Evolutionary conservation across 2,329 filamentous ascomycete species (phyloP).

Genomic region (Lasiodiplodia theobromae): DNA sequence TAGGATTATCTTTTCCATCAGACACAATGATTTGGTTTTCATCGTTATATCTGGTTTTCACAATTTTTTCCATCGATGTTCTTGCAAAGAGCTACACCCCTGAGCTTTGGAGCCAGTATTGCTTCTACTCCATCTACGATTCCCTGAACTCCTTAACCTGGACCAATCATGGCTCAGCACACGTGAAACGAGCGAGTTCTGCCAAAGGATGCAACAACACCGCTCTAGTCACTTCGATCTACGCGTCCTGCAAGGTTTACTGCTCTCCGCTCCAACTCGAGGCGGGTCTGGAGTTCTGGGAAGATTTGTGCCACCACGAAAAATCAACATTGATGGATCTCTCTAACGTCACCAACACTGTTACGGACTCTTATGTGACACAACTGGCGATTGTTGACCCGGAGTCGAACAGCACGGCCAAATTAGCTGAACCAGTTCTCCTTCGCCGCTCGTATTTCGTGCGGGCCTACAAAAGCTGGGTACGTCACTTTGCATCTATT

Average conservation of each 20-base stretch:
- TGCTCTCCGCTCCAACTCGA: neutral
- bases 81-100: neutral
- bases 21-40: neutral
- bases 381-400: neutral
- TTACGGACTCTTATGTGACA: neutral
- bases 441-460: neutral
- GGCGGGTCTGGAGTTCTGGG: slow-evolving; percentile 6
- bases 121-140: slow-evolving; percentile 3
- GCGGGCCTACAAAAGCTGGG: neutral
- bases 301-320: neutral
- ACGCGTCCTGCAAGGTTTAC: slow-evolving; percentile 3
- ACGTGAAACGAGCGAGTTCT: neutral
- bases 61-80: neutral
- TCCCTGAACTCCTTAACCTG: neutral
- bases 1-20: too few relatives aligned
- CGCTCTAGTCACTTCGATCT: neutral
- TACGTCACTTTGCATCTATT: neutral
- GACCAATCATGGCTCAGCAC: neutral
- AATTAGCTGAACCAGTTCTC: neutral
- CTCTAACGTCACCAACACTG: neutral
- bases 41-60: neutral
- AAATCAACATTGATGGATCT: slow-evolving; percentile 13
- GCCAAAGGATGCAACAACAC: neutral
- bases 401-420: neutral
- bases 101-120: neutral